Evolutionary conservation across 257 asterid genomes (phyloP), one percentile per base, ranked within the genome.

Genomic region (Ballota nigra): DNA sequence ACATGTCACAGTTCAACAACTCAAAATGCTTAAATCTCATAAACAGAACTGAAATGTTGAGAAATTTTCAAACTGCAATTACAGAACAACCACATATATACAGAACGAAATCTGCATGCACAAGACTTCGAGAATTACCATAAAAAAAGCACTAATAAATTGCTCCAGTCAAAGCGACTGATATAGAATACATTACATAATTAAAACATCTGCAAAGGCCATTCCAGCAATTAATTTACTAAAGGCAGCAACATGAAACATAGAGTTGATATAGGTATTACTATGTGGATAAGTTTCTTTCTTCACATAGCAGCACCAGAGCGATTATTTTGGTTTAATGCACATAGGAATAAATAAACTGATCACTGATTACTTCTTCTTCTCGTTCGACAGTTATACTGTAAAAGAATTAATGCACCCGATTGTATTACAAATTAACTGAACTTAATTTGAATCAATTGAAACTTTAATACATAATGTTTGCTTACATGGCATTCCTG

Each of bases 81-180:
- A 13, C 24, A 10, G 61, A 13, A 47, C 29, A 13, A 47, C 29
- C 47, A 40, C 47, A 40, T 10, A 3, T 12, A 10, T 40, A 40
- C 47, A 40, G 51, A 74, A n/a, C 15, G 52, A 15, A 74, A 23
- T 8, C 45, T 28, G 23, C 59, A 33, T 8, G n/a, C 47, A 11
- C 47, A 40, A 40, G 66, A 65, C 24, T 16, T 51, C 4, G 58
- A 13, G 58, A 18, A 53, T 36, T 59, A 38, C 63, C 29, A 69
- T 23, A 26, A 75, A 66, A 38, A 61, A 33, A 26, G 65, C 38
- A 68, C 65, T 23, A 41, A 31, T 28, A 56, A 58, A 38, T 36
- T 22, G 29, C 29, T 40, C 49, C 45, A 53, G 53, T 29, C 68
- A 38, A 70, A 47, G 51, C 22, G 26, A 24, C 33, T 57, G 68